These are phyloP conservation scores for Solanum peruvianum DNA, from an alignment of 257 asterid genomes.

Conservation along the genomic window DNA sequence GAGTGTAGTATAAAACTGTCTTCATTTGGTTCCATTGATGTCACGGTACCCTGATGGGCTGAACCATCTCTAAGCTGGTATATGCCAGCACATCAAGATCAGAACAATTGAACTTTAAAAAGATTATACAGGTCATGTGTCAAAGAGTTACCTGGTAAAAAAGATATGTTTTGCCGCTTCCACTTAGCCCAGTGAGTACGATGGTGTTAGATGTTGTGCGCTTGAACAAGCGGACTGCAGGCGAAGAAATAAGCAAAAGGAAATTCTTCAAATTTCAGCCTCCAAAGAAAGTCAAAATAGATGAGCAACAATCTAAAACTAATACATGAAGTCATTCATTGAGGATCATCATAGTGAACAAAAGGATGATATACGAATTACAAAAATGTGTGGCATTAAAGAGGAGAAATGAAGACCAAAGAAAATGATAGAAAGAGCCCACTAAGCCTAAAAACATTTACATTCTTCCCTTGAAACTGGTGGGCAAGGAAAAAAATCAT, in stretches of 20 bases:
- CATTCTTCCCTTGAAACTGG: background rate
- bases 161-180: conserved; percentile 11
- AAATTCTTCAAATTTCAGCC: background rate
- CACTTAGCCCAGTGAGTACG: conserved; percentile 12
- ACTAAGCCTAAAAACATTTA: background rate
- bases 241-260: background rate
- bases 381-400: background rate
- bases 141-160: conserved; percentile 11
- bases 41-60: conserved; percentile 77
- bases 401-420: background rate
- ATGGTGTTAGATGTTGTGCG: conserved; percentile 2
- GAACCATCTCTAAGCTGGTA: conserved; percentile 84
- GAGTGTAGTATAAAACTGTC: conserved; percentile 58
- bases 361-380: background rate
- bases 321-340: background rate
- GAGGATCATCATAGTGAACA: background rate
- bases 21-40: conserved; percentile 82
- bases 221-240: conserved; percentile 6
- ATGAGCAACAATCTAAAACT: background rate
- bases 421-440: background rate
- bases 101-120: background rate
- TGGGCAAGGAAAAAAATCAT: background rate
- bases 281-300: background rate
- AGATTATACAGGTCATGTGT: background rate
- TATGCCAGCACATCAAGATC: background rate